Evolutionary conservation across 345 rosid species (phyloP), one percentile per base, ranked within the genome.

Genomic region (Erucastrum elatum): DNA sequence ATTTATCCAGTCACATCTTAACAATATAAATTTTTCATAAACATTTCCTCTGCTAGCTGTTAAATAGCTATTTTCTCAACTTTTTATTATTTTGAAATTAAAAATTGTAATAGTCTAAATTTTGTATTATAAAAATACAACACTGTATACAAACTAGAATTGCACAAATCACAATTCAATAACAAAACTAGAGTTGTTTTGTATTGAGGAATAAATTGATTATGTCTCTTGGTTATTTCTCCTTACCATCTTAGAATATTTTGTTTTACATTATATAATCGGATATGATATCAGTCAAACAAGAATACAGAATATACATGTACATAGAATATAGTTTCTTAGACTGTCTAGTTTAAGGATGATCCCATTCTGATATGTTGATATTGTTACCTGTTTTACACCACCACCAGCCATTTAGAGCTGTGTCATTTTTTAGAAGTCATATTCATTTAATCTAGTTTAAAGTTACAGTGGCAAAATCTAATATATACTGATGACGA

Each of bases 401-500:
- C 53, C 16, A 49, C 5, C 17, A 49, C 55, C 55, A 49, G 55
- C 55, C 55, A 49, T 49, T 49, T 46, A 46, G 55, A 46, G 55
- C 13, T 46, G 55, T 46, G 51, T 13, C 16, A 46, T 46, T 13
- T 12, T 1, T 46, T 13, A 12, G 55, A 46, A 46, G 13, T 46
- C 13, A 13, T 46, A 13, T 11, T 46, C 13, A 13, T 46, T 46
- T 46, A 46, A 46, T 66, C 17, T 66, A 27, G 30, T 61, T 69
- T 35, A n/a, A 61, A 59, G 67, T 44, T 53, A 15, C 59, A 15
- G 2, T 69, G 62, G 56, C 58, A 25, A 70, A 77, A 70, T 62
- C 64, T 55, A 44, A 41, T 10, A 8, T 61, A 62, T 39, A 63
- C 6, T 70, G 64, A 26, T 70, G 80, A 77, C 81, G 46, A 64